Evolutionary conservation across 2,329 filamentous ascomycete genomes (phyloP), one percentile per base, ranked within the genome.

Genomic region (Penicillium sp.): DNA sequence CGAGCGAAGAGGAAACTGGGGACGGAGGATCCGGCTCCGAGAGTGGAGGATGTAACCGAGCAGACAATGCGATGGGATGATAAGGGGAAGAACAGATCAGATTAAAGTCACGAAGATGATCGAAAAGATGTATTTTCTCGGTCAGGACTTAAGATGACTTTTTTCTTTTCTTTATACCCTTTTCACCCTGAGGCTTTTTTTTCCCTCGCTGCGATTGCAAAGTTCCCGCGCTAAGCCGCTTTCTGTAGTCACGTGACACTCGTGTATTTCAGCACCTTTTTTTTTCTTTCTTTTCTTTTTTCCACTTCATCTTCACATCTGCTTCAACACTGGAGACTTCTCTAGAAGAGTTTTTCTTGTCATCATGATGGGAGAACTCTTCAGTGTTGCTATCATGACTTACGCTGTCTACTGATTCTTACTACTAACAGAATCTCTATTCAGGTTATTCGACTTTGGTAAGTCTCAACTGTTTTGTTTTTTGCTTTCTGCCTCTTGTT

Each of bases 1-100:
- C 54, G 50, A 59, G 53, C 50, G 50, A 51, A 55, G 52, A 59
- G 52, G 42, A 51, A 56, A 58, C 49, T 57, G 54, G 52, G 52
- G 54, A 56, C 54, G 56, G 52, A 58, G 54, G 49, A 52, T 59
- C 58, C 57, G 58, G 54, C 47, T 55, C 57, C 54, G 57, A 58
- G 43, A 43, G 51, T 56, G 49, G 51, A 55, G 54, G 53, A 55
- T 50, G 52, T 54, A 55, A 57, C 50, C 53, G 55, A 53, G 45
- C 40, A 50, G 52, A 45, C 42, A 52, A 44, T 28, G 32, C 42
- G 44, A 50, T 46, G 44, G 44, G 26, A 23, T 9, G 34, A 11
- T n/a, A 36, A 28, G 48, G 20, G 26, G 18, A 3, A 27, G 11
- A 35, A 27, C 18, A 35, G n/a, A 20, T 20, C 27, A 24, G 24